Evolutionary conservation across 2,329 filamentous ascomycete species (phyloP), one percentile per base, ranked within the genome.

Genomic region (Sclerotinia minor): DNA sequence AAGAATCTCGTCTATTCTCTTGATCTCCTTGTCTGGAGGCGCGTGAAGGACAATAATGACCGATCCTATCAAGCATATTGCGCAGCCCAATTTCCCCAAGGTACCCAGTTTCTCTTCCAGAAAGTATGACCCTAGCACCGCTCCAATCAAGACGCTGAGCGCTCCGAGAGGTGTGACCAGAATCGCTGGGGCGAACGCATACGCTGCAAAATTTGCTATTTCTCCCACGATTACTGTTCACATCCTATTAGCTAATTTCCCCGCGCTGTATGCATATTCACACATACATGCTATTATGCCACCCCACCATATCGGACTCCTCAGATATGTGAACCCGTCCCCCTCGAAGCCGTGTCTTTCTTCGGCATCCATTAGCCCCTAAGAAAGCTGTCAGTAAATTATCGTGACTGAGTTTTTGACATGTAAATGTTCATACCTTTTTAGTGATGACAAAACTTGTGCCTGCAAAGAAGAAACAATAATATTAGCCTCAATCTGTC

Each of bases 381-480:
- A 74, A 73, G 61, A 72, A 24, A 45, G 17, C 29, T 32, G 52
- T 67, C 47, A 64, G 11, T 24, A 47, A 63, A 61, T 21, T 50
- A 26, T 15, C 38, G 38, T 24, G 44, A 45, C 26, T 45, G 8
- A 11, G 54, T 44, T 7, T 52, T 45, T 13, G 8, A 26, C 26
- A 6, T 53, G 13, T 32, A 11, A 9, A 67, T 55, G 63, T 69
- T 78, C 81, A 79, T 82, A 95, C 92, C 86, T 97, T 98, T 82
- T 99, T 99, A 59, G 96, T 99, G 76, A 99, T 97, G 74, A 99
- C 94, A 80, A 99, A 99, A 85, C 94, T 97, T 64, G 92, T 93
- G 77, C 93, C 92, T 95, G 74, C 47, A 41, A 64, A 65, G n/a
- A 65, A 64, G 64, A 64, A 26, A 38, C 3, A 7, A 68, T 69